Evolutionary conservation across 208 protist species (phyloP).

Genomic region (Acanthamoeba sp.): DNA sequence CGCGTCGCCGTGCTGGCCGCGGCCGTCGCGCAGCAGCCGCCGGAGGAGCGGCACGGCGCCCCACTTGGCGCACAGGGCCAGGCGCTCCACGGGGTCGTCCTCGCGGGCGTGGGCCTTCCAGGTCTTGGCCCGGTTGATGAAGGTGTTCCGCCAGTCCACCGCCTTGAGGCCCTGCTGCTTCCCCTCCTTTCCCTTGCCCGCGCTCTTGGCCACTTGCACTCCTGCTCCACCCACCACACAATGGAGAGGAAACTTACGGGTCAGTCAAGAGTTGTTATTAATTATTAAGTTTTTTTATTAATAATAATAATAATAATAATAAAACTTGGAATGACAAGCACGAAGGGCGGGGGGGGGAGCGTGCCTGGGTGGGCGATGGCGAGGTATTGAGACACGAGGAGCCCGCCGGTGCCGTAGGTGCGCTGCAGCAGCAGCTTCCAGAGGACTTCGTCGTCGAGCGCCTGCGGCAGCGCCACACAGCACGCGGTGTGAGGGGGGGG

Average conservation of each 20-base stretch:
- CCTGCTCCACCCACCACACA: not conserved
- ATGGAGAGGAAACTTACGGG: too few species aligned
- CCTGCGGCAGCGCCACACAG: not conserved
- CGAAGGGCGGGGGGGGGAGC: not conserved
- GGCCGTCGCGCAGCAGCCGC: not conserved
- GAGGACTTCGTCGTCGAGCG: constrained; percentile 4
- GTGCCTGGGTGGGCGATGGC: not conserved
- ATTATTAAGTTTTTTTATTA: too few species aligned
- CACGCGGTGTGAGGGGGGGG: not conserved
- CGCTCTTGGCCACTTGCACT: not conserved
- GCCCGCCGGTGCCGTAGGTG: constrained; percentile 25
- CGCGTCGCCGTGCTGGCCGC: not conserved
- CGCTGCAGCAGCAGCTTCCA: constrained; percentile 42
- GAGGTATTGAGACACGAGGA: not conserved
- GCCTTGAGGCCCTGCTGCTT: not conserved
- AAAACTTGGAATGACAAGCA: not conserved
- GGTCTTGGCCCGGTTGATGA: constrained; percentile 3
- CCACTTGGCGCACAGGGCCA: constrained; percentile 36
- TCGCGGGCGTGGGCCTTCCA: constrained; percentile 4
- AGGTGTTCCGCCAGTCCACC: constrained; percentile 12
- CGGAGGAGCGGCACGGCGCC: not conserved
- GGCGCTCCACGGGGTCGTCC: constrained; percentile 8
- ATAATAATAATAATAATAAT: too few species aligned
- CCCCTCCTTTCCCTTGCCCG: not conserved
- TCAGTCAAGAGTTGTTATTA: too few species aligned